Conservation (phyloP, 768 basidiomycete genomes). For the Trametes sanguinea region DNA sequence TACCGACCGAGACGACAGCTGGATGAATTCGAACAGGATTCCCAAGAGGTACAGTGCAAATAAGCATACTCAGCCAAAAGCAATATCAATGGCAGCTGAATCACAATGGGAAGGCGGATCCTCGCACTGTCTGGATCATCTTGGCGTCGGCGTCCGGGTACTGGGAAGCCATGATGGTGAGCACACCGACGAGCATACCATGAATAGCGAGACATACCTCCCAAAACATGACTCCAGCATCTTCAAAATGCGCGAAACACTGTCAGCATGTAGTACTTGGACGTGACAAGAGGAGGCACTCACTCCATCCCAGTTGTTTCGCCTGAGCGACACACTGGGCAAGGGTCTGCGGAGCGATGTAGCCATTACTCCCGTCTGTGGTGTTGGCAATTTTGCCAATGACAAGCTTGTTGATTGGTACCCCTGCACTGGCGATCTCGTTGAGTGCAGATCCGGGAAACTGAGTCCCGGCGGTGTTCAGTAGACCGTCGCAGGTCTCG, state of each 20-base stretch:
- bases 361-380: constrained; percentile 38
- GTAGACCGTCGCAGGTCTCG: constrained; percentile 39
- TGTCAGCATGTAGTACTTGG: not conserved
- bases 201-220: not conserved
- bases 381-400: constrained; percentile 62
- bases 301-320: constrained; percentile 11
- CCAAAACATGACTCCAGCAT: constrained; percentile 16
- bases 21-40: too few relatives aligned
- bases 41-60: too few relatives aligned
- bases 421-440: constrained; percentile 52
- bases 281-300: not conserved
- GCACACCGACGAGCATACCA: too few relatives aligned
- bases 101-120: too few relatives aligned
- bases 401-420: constrained; percentile 61
- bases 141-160: too few relatives aligned
- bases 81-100: too few relatives aligned
- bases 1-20: too few relatives aligned
- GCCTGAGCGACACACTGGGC: constrained; percentile 17
- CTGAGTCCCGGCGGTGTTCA: constrained; percentile 38
- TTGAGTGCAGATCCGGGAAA: constrained; percentile 45
- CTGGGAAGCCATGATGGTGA: too few relatives aligned
- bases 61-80: too few relatives aligned
- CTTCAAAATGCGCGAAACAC: not conserved
- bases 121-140: too few relatives aligned
- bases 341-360: constrained; percentile 29